Percentiles rank a stretch among this genome's conserved stretches.
Conservation (phyloP, 1,284 basidiomycete genomes). For the Heterobasidion annosum region DNA sequence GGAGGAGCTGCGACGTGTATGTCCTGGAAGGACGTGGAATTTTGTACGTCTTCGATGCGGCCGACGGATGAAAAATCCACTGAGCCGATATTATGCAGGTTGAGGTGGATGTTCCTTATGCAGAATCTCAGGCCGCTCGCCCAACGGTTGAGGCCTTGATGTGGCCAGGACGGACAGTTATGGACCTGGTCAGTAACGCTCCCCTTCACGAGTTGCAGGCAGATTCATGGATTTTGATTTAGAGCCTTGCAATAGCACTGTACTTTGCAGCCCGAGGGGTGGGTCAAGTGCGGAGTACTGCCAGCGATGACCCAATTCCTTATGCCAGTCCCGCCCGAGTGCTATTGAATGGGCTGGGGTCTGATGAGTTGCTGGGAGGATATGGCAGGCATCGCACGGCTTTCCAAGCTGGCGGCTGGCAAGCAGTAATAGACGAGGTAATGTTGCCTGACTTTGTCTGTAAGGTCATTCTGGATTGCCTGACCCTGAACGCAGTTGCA, state of each 20-base stretch:
- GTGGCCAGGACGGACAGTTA: slow-evolving; percentile 77
- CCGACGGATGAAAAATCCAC: neutral
- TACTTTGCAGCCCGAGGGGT: slow-evolving; percentile 86
- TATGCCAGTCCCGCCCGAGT: slow-evolving; percentile 79
- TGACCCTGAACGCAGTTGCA: slow-evolving; percentile 54
- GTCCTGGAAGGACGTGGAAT: slow-evolving; percentile 78
- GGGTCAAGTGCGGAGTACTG: slow-evolving; percentile 41
- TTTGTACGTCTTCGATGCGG: slow-evolving; percentile 44
- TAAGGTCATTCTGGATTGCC: neutral
- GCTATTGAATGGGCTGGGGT: slow-evolving; percentile 86
- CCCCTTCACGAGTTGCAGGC: neutral
- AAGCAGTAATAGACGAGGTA: slow-evolving; percentile 75
- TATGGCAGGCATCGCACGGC: slow-evolving; percentile 86
- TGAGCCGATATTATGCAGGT: slow-evolving; percentile 34
- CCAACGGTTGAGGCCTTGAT: slow-evolving; percentile 64
- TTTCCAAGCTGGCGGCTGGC: slow-evolving; percentile 61
- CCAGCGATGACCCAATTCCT: slow-evolving; percentile 25
- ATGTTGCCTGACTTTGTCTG: slow-evolving; percentile 7
- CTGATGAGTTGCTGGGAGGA: slow-evolving; percentile 92
- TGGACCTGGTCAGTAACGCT: slow-evolving; percentile 71
- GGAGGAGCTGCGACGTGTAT: slow-evolving; percentile 64
- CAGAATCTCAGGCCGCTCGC: slow-evolving; percentile 60
- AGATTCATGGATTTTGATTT: neutral
- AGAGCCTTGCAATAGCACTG: slow-evolving; percentile 88
- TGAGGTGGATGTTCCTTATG: slow-evolving; percentile 78